Evolutionary conservation across 2,329 filamentous ascomycete genomes (phyloP).

Genomic region (Cercospora brassicicola): DNA sequence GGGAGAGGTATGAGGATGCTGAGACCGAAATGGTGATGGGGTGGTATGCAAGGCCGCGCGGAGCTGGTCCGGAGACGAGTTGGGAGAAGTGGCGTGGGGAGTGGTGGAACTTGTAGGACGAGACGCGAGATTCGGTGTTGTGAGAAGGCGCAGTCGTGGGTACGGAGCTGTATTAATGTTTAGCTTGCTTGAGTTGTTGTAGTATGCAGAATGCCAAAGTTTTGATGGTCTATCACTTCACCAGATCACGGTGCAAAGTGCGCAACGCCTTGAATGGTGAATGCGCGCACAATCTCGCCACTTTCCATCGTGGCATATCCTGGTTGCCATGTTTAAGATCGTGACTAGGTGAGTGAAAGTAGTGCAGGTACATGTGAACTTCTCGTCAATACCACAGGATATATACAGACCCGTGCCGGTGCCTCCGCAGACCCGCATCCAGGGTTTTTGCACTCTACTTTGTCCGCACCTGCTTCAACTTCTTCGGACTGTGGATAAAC

Average conservation of each 20-base stretch:
- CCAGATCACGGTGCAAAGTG: not conserved
- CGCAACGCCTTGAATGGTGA: not conserved
- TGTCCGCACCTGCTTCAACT: constrained; percentile 77
- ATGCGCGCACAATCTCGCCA: not conserved
- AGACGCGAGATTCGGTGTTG: not conserved
- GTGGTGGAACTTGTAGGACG: not conserved
- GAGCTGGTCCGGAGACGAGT: not conserved
- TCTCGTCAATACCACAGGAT: constrained; percentile 11
- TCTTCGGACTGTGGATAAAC: constrained; percentile 80
- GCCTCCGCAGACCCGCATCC: not conserved
- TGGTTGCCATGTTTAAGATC: not conserved
- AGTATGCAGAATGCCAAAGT: not conserved
- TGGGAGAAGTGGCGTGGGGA: not conserved
- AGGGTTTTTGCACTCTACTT: constrained; percentile 62
- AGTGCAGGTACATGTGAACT: constrained; percentile 2
- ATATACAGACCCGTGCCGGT: constrained; percentile 5
- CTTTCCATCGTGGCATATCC: not conserved
- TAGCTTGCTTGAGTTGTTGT: not conserved
- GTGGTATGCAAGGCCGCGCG: not conserved
- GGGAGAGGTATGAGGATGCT: not conserved
- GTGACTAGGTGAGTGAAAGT: not conserved
- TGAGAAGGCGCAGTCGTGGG: not conserved
- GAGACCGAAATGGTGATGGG: not conserved
- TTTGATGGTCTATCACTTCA: not conserved
- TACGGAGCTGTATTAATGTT: not conserved